Percentiles rank a stretch among this genome's conserved stretches.
phyloP scores from a whole-genome alignment of 202 grass and related monocot species.

The Setaria italica region DNA sequence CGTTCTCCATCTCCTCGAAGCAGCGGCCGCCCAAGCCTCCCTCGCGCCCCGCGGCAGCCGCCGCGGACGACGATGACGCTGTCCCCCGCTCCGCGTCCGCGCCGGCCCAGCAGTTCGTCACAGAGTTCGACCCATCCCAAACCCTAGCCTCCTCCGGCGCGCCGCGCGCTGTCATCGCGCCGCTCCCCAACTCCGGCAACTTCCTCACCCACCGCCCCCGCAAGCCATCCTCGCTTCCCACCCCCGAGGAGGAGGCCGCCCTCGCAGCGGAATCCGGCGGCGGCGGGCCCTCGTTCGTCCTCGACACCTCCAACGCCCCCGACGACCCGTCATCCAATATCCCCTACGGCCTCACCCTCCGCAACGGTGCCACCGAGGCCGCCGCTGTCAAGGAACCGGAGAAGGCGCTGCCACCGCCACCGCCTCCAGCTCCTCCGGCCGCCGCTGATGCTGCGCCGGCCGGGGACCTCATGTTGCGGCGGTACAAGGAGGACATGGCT shows the following conservation, averaged over 20 bases:
- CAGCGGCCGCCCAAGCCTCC: constrained; percentile 46
- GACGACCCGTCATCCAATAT: constrained; percentile 67
- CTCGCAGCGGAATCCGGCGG: constrained; percentile 53
- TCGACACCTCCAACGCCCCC: constrained; percentile 75
- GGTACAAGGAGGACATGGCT: constrained; percentile 82
- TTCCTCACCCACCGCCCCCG: constrained; percentile 63
- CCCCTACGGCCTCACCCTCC: constrained; percentile 70
- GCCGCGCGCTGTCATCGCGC: constrained; percentile 65
- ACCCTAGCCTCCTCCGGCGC: constrained; percentile 44
- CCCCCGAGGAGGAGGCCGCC: constrained; percentile 66
- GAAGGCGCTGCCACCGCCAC: neutral
- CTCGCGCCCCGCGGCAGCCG: constrained; percentile 8
- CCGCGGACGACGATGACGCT: neutral
- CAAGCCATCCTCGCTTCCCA: constrained; percentile 69
- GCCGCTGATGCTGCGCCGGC: neutral
- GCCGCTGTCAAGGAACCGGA: constrained; percentile 25
- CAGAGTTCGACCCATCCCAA: constrained; percentile 81
- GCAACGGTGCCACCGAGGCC: constrained; percentile 16
- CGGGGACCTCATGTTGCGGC: constrained; percentile 66
- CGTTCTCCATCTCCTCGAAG: constrained; percentile 68
- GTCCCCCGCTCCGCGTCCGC: constrained; percentile 22
- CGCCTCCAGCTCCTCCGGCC: constrained; percentile 43
- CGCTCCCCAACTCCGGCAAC: constrained; percentile 75
- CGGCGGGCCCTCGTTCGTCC: constrained; percentile 56
- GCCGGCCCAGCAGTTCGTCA: constrained; percentile 68